Evolutionary conservation across 768 basidiomycete species (phyloP).

Genomic region (Suillus placidus): DNA sequence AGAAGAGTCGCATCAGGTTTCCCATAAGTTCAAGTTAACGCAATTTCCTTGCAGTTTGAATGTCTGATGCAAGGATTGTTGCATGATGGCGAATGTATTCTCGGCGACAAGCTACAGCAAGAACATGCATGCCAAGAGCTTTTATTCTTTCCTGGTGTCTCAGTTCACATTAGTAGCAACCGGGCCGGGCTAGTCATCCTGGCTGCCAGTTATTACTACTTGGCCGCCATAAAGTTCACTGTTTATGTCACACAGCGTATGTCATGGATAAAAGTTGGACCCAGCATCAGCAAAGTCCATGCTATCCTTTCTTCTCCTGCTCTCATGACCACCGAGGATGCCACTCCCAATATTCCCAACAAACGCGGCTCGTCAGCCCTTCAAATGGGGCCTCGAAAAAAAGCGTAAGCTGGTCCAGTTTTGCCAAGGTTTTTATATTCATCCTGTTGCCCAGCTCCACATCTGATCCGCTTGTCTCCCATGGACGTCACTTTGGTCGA

Average conservation of each 20-base stretch:
- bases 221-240: no score
- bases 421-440: neutral
- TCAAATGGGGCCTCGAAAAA: conserved; percentile 19
- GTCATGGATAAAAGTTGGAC: neutral
- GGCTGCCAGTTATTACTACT: no score
- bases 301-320: neutral
- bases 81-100: no score
- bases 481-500: no score
- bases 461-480: no score
- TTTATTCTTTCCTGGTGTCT: no score
- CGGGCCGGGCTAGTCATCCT: no score
- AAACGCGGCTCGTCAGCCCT: conserved; percentile 9
- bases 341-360: neutral
- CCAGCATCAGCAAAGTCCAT: neutral
- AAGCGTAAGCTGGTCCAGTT: neutral
- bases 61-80: neutral
- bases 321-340: neutral
- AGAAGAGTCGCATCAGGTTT: neutral
- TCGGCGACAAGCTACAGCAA: neutral
- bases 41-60: no score
- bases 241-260: neutral
- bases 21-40: neutral
- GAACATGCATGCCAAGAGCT: no score
- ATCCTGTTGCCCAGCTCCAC: no score
- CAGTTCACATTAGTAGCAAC: no score